phyloP scores from a whole-genome alignment of 2,329 filamentous ascomycete species.

The Furcasterigmium furcatum region DNA sequence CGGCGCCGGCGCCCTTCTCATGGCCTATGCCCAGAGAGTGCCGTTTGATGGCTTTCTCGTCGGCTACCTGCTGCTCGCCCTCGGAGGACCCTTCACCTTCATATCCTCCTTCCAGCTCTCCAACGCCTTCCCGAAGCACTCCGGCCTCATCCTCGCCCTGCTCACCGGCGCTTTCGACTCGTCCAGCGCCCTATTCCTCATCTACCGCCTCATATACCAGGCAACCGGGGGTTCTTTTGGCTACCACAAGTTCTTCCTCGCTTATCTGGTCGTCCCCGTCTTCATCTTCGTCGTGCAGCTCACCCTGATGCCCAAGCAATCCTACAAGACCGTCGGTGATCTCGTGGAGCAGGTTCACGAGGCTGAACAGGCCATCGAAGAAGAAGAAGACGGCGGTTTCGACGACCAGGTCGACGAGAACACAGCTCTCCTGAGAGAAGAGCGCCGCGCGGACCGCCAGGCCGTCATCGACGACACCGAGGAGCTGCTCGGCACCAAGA shows the following conservation, averaged over 20 bases:
- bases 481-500: conserved; percentile 62
- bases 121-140: conserved; percentile 75
- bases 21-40: conserved; percentile 63
- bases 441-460: conserved; percentile 58
- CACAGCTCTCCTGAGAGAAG: conserved; percentile 49
- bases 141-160: conserved; percentile 75
- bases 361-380: conserved; percentile 24
- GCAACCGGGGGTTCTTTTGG: conserved; percentile 51
- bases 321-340: conserved; percentile 84
- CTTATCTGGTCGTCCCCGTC: conserved; percentile 67
- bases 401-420: conserved; percentile 59
- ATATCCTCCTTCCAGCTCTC: conserved; percentile 82
- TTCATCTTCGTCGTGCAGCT: conserved; percentile 66
- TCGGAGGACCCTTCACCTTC: conserved; percentile 79
- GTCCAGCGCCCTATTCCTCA: conserved; percentile 72
- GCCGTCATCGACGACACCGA: conserved; percentile 69
- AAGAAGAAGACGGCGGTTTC: conserved; percentile 25
- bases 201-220: conserved; percentile 71
- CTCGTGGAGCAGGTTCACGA: conserved; percentile 70
- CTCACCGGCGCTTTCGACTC: conserved; percentile 82
- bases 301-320: conserved; percentile 68
- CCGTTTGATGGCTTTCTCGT: conserved; percentile 72
- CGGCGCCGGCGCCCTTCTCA: conserved; percentile 64
- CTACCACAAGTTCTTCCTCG: conserved; percentile 66
- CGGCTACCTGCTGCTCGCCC: conserved; percentile 72